A percentile compares a stretch with the other conserved stretches of the same genome.
Conservation (phyloP, 164 flowering plant species). For the Berberis thunbergii region DNA sequence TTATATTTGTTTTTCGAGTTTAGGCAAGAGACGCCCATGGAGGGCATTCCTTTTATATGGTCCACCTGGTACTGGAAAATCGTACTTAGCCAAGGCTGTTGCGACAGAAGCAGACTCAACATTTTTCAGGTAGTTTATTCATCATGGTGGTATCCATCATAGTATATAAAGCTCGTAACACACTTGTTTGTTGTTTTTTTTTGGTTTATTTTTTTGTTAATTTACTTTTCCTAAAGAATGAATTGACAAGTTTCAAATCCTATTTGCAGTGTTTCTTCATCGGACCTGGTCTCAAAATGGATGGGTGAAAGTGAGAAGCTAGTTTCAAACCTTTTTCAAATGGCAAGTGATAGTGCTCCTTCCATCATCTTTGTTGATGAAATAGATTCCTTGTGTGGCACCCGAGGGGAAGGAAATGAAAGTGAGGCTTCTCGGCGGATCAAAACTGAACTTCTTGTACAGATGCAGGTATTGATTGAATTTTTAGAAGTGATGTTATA, state of each 20-base stretch:
- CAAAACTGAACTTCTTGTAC: no score
- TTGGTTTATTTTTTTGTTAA: not conserved
- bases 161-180: not conserved
- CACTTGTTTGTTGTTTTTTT: not conserved
- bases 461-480: constrained; percentile 73
- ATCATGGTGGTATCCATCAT: not conserved
- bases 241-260: constrained; percentile 4
- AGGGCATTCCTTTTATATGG: constrained; percentile 50
- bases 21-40: constrained; percentile 95
- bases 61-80: no score
- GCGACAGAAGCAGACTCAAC: constrained; percentile 35
- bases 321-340: no score
- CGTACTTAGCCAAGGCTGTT: no score
- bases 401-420: constrained; percentile 96
- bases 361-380: no score
- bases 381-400: constrained; percentile 89
- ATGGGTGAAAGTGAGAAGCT: no score
- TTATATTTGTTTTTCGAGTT: constrained; percentile 1
- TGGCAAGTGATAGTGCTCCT: no score
- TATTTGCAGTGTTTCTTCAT: constrained; percentile 73
- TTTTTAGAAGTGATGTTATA: not conserved
- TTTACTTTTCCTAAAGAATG: not conserved
- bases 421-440: constrained; percentile 62
- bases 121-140: constrained; percentile 60
- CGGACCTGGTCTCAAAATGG: constrained; percentile 28